Base-by-base conservation (phyloP, 495 filamentous ascomycete genomes). In the Saxispiralis lemnorum region DNA sequence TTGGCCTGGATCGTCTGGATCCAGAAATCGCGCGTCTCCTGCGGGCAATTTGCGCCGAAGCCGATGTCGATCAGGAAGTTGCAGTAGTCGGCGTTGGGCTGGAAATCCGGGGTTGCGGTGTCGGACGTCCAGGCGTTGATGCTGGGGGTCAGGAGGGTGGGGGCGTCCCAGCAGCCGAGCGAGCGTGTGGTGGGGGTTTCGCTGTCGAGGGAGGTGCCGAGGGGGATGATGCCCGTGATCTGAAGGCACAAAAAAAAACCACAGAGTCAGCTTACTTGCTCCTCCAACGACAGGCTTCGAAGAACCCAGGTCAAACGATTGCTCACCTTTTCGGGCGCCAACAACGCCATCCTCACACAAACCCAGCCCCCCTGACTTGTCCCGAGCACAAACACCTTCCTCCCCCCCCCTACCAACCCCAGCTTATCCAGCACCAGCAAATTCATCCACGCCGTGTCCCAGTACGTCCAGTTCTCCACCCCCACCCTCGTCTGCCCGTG, bases 321-420 rank as follows among this genome's bases (percentile, higher is more conserved):
- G n/a, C 49, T 6, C 52, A 71, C 67, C 63, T 56, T 72, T n/a
- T 76, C 69, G 0, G 75, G 75, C 6, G 65, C 64, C 35, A 78
- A 46, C 24, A 79, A 40, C 0, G 71, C 73, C 74, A 79, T 79
- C 32, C 38, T 35, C n/a, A 14, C 34, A 6, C 34, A 14, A 10
- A 79, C 67, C 71, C 70, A 79, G 0, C 72, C 74, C 1, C 76
- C 76, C 51, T 79, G 75, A 46, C 69, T 73, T 0, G 72, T 76
- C 4, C 76, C 75, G 7, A 78, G 51, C 0, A 64, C 64, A 45
- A 73, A 78, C 7, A 68, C 70, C 52, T 70, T 68, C 16, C 66
- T 48, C 15, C 47, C 47, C n/a, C 12, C 9, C 0, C 43, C 43
- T 12, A 33, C 31, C 39, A 79, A 63, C 0, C 64, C 59, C n/a